Evolutionary conservation across 768 basidiomycete species (phyloP).

Genomic region (Leccinum sublutescens): DNA sequence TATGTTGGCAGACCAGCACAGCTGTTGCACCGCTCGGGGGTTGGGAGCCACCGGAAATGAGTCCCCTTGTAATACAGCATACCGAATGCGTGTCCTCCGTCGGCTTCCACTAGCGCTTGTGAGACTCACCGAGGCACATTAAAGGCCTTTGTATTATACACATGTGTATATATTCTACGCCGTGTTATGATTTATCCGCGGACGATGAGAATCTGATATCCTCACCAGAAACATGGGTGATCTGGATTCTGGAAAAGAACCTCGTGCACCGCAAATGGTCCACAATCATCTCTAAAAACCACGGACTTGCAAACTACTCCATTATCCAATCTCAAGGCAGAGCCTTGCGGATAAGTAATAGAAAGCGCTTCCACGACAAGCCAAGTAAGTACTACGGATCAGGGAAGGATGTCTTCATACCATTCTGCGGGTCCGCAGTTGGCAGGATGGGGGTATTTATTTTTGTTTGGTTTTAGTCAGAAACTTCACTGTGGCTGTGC

Average conservation of each 20-base stretch:
- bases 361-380: neutral
- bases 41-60: neutral
- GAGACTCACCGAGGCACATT: neutral
- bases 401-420: neutral
- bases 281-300: neutral
- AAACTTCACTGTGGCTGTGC: neutral
- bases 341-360: neutral
- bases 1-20: neutral
- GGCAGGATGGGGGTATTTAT: slow-evolving; percentile 6
- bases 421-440: no score
- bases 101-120: neutral
- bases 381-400: neutral
- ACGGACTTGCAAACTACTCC: neutral
- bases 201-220: neutral
- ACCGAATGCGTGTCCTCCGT: neutral
- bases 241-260: neutral
- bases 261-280: neutral
- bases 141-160: neutral
- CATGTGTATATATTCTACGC: neutral
- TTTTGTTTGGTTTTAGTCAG: slow-evolving; percentile 4
- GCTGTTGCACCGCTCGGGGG: neutral
- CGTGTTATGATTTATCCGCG: neutral
- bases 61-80: neutral
- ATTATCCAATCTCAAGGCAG: neutral
- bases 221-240: neutral